Conservation (phyloP, 2,329 filamentous ascomycete species). For the Trematosphaeria pertusa region DNA sequence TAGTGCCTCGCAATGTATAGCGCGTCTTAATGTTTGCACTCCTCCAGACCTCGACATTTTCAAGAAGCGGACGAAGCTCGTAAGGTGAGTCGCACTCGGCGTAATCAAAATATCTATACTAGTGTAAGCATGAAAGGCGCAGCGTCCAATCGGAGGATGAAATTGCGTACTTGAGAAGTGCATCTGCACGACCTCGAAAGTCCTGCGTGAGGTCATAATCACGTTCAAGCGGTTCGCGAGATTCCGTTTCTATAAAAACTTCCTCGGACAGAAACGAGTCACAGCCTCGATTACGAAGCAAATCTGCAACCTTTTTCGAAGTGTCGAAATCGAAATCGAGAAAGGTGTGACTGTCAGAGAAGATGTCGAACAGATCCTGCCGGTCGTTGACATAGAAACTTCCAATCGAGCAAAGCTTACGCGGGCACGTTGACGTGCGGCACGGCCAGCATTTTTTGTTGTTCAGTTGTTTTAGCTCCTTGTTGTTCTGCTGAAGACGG, state of each 20-base stretch:
- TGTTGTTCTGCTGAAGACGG: background rate
- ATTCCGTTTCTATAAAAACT: constrained; percentile 3
- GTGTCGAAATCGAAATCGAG: constrained; percentile 13
- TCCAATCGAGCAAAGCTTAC: constrained; percentile 3
- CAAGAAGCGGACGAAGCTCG: constrained; percentile 3
- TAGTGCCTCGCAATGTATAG: constrained; percentile 9
- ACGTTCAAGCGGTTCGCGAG: constrained; percentile 6
- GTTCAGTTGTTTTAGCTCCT: constrained; percentile 5
- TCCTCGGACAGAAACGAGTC: constrained; percentile 9
- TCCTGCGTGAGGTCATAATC: constrained; percentile 4
- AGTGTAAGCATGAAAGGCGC: constrained; percentile 2
- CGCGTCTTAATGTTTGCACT: constrained; percentile 7
- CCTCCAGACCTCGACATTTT: constrained; percentile 7
- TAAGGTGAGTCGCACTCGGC: constrained; percentile 3
- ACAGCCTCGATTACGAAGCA: constrained; percentile 7
- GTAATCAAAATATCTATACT: constrained; percentile 6
- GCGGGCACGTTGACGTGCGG: background rate
- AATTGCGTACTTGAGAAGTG: constrained; percentile 10
- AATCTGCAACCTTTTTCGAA: constrained; percentile 4
- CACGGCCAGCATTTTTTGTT: constrained; percentile 7
- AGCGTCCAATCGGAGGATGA: background rate
- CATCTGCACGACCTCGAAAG: constrained; percentile 7
- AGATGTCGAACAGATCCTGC: constrained; percentile 12
- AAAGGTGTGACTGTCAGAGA: constrained; percentile 7
- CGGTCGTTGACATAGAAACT: constrained; percentile 16